Percentiles rank a stretch among this genome's conserved stretches.
phyloP scores from a whole-genome alignment of 2,329 filamentous ascomycete species.

The Trichoderma sp. region DNA sequence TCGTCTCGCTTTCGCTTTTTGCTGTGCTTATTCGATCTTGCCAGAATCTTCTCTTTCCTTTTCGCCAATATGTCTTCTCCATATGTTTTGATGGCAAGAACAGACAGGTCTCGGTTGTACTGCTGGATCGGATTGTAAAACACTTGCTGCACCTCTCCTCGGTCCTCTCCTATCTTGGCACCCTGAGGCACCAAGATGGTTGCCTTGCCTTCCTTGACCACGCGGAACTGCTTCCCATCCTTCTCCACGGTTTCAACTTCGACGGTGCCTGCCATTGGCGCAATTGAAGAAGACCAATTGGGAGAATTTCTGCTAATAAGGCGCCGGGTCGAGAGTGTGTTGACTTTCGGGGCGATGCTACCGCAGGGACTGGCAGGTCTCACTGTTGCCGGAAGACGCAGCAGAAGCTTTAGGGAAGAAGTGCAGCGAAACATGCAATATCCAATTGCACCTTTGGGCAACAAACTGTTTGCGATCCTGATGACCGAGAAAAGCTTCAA shows the following conservation, averaged over 20 bases:
- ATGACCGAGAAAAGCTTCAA: conserved; percentile 2
- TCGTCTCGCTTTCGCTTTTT: conserved; percentile 49
- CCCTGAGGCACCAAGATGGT: conserved; percentile 53
- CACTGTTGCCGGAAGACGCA: conserved; percentile 20
- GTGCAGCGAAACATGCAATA: conserved; percentile 24
- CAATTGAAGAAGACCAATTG: background rate
- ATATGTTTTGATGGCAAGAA: conserved; percentile 87
- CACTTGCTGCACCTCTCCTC: conserved; percentile 69
- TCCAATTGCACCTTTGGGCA: background rate
- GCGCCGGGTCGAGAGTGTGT: conserved; percentile 1
- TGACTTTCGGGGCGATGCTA: conserved; percentile 2
- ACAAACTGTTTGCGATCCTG: background rate
- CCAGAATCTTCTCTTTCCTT: conserved; percentile 42
- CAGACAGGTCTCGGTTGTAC: conserved; percentile 94
- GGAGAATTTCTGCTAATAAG: background rate
- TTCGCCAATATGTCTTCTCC: conserved; percentile 62
- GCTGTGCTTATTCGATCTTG: conserved; percentile 38
- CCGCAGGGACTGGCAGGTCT: background rate
- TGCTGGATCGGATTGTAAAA: conserved; percentile 99
- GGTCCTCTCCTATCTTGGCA: conserved; percentile 45
- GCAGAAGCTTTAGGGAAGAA: conserved; percentile 21
- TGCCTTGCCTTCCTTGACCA: conserved; percentile 55
- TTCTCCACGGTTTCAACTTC: conserved; percentile 28
- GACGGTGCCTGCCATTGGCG: conserved; percentile 22
- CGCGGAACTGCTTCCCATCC: conserved; percentile 50